Percentiles rank a stretch among this genome's conserved stretches.
Evolutionary conservation across 352 stramenopile genomes (phyloP).

Genomic region (Globisporangium takayamanum): DNA sequence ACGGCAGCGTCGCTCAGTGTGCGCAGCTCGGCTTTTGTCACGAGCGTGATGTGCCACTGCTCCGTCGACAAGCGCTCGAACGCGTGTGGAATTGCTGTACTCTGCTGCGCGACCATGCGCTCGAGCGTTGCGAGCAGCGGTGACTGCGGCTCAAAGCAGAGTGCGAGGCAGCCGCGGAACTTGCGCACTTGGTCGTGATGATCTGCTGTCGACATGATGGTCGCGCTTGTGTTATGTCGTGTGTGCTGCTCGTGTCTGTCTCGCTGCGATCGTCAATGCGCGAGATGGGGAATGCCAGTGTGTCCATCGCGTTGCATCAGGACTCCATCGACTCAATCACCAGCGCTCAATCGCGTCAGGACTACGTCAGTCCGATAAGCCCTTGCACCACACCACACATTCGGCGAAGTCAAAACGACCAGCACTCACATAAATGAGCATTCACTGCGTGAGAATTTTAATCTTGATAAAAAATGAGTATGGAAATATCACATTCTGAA

Average conservation of each 20-base stretch:
- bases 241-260: background rate
- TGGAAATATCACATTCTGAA: too few relatives aligned
- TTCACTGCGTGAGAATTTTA: too few relatives aligned
- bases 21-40: conserved; percentile 46
- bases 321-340: conserved; percentile 27
- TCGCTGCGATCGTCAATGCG: too few relatives aligned
- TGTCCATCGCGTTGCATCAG: conserved; percentile 44
- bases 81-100: background rate
- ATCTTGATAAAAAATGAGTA: too few relatives aligned
- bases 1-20: conserved; percentile 16
- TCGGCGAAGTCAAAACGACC: too few relatives aligned
- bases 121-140: conserved; percentile 2
- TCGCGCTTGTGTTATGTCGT: background rate
- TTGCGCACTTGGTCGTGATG: conserved; percentile 11
- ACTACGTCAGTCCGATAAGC: too few relatives aligned
- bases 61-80: conserved; percentile 13
- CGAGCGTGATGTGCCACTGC: conserved; percentile 54
- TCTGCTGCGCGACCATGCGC: background rate
- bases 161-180: conserved; percentile 35
- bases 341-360: too few relatives aligned
- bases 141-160: conserved; percentile 20
- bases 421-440: too few relatives aligned
- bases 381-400: too few relatives aligned
- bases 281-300: conserved; percentile 49
- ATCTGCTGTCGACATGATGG: background rate